These are phyloP conservation scores for Tagetes patula DNA, from an alignment of 129 eudicot species.

Conservation along the genomic window DNA sequence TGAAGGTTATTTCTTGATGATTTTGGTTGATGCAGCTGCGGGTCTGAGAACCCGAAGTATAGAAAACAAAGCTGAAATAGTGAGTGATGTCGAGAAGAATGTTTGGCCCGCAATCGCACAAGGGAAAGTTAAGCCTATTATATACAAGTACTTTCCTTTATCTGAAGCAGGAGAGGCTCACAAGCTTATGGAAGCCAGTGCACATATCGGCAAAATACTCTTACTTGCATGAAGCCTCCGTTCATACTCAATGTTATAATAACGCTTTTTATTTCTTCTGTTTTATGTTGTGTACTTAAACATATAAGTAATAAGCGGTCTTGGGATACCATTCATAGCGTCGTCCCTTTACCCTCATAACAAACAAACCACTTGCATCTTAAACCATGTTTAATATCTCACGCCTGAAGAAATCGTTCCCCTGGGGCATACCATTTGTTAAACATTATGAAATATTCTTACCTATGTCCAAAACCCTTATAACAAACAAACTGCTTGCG, in stretches of 20 bases:
- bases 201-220: constrained; percentile 72
- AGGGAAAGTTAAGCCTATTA: constrained; percentile 60
- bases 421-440: neutral
- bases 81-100: constrained; percentile 73
- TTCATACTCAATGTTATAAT: neutral
- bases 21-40: constrained; percentile 33
- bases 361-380: too few relatives aligned
- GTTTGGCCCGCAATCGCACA: constrained; percentile 75
- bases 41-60: constrained; percentile 68
- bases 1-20: neutral
- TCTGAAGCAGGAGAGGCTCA: constrained; percentile 76
- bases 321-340: neutral
- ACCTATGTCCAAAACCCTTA: neutral
- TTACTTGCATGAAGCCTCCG: constrained; percentile 45
- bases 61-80: constrained; percentile 79
- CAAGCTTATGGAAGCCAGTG: constrained; percentile 74
- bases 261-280: neutral
- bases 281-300: neutral
- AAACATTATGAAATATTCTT: neutral
- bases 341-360: too few relatives aligned
- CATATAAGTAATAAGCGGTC: neutral
- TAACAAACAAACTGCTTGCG: neutral
- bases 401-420: neutral
- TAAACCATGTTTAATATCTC: neutral
- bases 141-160: constrained; percentile 55